Base-by-base conservation (phyloP, 352 stramenopile genomes). In the Pseudoperonospora humuli region DNA sequence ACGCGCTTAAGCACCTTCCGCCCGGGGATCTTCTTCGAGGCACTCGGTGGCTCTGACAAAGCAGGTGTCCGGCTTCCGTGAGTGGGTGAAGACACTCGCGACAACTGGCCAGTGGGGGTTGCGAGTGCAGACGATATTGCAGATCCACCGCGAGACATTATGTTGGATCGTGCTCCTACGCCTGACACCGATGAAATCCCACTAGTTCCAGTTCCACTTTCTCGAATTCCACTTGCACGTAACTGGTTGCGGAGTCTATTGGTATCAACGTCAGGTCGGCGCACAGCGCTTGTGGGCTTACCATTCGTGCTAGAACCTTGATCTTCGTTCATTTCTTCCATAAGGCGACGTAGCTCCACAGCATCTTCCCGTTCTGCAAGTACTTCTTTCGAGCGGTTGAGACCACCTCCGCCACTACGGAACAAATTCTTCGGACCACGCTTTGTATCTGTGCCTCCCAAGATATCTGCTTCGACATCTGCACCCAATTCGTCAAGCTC, bases 291-390 rank as follows among this genome's bases (percentile, higher is more conserved):
- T 17, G 64, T 52, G 1, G 42, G 37, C 25, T 65, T 69, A 5
- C 37, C 46, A 9, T 21, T 54, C 7, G 45, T 36, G 27, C 41
- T 66, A 9, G 61, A 19, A n/a, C 57, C 58, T n/a, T 64, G 63
- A 33, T 77, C 73, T 50, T 88, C 74, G 21, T 87, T 81, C 80
- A 92, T 90, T 23, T 89, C 77, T 25, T 80, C 64, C 74, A 86
- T 88, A 15, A 92, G 62, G 3, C 74, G 70, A 25, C 76, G 70
- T 27, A 92, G 47, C 28, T 92, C 75, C 3, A 81, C 73, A n/a
- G 72, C 75, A 46, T 92, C 80, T 38, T 92, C 80, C 9, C 80
- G 75, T 55, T 92, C 77, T 5, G 61, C 60, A 37, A 88, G 49
- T 13, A 75, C 75, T 40, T 83, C 71, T 19, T 73, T 84, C n/a